Evolutionary conservation across 1,139 yeast genomes (phyloP).

Genomic region (Candida sp.): DNA sequence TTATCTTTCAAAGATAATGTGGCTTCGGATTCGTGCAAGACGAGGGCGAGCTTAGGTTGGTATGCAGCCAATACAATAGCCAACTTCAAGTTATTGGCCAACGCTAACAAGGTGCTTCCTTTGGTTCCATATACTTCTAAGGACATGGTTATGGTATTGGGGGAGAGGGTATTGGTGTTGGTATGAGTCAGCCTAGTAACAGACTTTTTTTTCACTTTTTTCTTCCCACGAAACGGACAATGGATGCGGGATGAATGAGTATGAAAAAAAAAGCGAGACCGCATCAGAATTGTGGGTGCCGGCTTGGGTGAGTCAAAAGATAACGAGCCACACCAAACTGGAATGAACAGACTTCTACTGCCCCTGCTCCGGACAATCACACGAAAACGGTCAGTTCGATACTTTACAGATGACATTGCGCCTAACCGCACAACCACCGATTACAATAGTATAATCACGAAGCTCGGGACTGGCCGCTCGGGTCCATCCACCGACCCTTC

Average conservation of each 20-base stretch:
- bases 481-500: background rate
- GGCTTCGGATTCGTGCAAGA: constrained; percentile 28
- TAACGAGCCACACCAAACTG: too few species aligned
- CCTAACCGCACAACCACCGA: too few species aligned
- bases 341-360: too few species aligned
- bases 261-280: background rate
- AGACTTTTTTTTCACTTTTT: background rate
- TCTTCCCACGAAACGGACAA: background rate
- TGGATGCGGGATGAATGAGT: constrained; percentile 5
- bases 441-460: too few species aligned
- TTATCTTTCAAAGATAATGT: constrained; percentile 35
- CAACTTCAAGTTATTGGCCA: constrained; percentile 63
- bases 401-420: too few species aligned
- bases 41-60: constrained; percentile 31
- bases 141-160: constrained; percentile 13
- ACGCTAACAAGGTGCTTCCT: constrained; percentile 39
- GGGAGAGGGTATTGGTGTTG: background rate
- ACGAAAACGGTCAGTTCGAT: too few species aligned
- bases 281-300: too few species aligned
- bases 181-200: constrained; percentile 8
- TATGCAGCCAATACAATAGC: constrained; percentile 54
- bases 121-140: constrained; percentile 45
- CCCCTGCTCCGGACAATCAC: too few species aligned
- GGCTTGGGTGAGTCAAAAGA: too few species aligned
- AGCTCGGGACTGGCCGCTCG: background rate